Evolutionary conservation across 2,329 filamentous ascomycete species (phyloP).

Genomic region (Trichoderma sp.): DNA sequence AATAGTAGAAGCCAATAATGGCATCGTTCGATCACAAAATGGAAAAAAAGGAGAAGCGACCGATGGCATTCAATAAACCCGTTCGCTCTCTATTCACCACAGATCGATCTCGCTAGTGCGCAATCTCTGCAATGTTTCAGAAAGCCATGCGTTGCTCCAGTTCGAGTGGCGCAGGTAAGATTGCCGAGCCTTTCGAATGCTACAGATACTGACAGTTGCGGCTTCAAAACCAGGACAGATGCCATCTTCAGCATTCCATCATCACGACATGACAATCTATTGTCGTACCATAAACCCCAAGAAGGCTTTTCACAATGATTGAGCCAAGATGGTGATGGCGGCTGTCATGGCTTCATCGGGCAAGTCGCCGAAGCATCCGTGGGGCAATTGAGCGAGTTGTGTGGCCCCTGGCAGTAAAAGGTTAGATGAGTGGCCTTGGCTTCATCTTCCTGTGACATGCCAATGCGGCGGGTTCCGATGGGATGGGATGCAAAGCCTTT

Average conservation of each 20-base stretch:
- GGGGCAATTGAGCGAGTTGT: not conserved
- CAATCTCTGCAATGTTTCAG: slow-evolving; percentile 3
- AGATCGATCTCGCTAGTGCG: not conserved
- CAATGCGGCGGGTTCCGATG: not conserved
- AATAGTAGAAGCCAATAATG: not conserved
- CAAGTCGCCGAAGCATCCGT: not conserved
- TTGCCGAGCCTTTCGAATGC: not conserved
- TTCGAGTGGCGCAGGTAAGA: not conserved
- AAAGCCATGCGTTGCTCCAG: not conserved
- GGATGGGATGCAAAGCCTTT: not conserved
- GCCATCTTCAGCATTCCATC: not conserved
- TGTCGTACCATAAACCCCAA: not conserved
- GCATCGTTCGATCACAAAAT: not conserved
- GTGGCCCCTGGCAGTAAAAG: not conserved
- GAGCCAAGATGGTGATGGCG: not conserved
- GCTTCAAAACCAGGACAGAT: not conserved
- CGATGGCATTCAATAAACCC: not conserved
- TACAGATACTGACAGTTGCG: not conserved
- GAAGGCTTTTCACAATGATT: not conserved
- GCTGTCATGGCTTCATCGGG: not conserved
- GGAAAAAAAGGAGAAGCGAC: not conserved
- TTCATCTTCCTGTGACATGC: slow-evolving; percentile 2
- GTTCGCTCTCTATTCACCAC: not conserved
- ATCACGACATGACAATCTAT: not conserved
- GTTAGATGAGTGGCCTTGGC: not conserved